Evolutionary conservation across 352 stramenopile species (phyloP), one percentile per base, ranked within the genome.

Genomic region (Globisporangium megalacanthum): DNA sequence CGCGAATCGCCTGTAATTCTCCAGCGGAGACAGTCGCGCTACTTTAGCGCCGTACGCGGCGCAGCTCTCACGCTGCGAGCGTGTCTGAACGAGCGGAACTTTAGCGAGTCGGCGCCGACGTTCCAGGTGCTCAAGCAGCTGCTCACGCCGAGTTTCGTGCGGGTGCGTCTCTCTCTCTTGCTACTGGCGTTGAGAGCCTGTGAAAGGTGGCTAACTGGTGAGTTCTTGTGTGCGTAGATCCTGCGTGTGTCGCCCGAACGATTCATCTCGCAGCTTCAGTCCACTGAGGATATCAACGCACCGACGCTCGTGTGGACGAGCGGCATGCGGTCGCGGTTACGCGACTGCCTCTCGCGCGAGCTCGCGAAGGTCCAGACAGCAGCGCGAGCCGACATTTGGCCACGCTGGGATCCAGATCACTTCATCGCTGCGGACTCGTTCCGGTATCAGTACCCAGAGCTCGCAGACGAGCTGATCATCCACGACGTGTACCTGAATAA

Each of bases 401-500:
- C 85, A 17, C 77, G 75, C 13, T 94, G 85, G 85, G 65, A 93
- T 35, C 81, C 79, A 0, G 80, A 94, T 29, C 83, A 94, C 49
- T 92, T 94, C 60, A 62, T 94, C n/a, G 85, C 85, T 4, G 82
- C 81, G 6, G 85, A 92, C 59, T 93, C 85, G 39, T 94, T 91
- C 61, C 81, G 77, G 7, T 94, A 94, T 42, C 79, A 92, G 52
- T 94, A 94, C 56, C 72, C 77, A 2, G 81, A 92, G 39, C 68
- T 94, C 5, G 55, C 72, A 1, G 72, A 93, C 51, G 77, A 92
- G 46, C 63, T 94, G 9, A 85, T 93, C 31, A 56, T 94, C 37
- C 69, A 88, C 31, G 80, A 91, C 52, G 79, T 94, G 22, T 94
- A 93, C 62, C 71, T 94, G 48, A 77, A 85, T 65, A 90, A 91